A percentile compares a stretch with the other conserved stretches of the same genome.
These are phyloP conservation scores for Chlorella sp. DNA, from an alignment of 139 green algal genomes.

Conservation along the genomic window DNA sequence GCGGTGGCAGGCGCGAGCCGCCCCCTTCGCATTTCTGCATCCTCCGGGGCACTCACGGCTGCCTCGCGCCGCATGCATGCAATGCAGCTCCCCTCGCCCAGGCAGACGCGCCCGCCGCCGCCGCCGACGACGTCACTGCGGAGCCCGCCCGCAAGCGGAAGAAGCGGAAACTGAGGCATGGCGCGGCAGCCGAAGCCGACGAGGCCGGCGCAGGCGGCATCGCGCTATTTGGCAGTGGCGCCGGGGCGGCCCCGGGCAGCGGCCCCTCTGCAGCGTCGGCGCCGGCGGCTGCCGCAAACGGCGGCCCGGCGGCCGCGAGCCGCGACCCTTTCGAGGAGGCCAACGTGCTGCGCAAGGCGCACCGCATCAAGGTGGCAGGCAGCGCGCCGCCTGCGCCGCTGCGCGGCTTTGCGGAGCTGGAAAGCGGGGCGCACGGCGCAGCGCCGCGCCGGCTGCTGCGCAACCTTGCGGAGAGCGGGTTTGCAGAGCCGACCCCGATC, in stretches of 20 bases:
- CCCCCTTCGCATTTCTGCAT: neutral
- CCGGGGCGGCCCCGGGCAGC: constrained; percentile 6
- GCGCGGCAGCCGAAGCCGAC: neutral
- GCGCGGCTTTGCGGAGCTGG: constrained; percentile 17
- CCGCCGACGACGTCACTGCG: neutral
- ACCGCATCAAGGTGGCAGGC: constrained; percentile 53
- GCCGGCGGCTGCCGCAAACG: neutral
- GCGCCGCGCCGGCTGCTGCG: constrained; percentile 8
- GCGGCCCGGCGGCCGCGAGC: constrained; percentile 36
- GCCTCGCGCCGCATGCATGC: neutral
- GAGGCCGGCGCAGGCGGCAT: constrained; percentile 10
- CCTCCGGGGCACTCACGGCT: neutral
- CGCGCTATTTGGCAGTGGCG: constrained; percentile 21
- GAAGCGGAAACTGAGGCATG: constrained; percentile 17
- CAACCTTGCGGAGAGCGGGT: constrained; percentile 54
- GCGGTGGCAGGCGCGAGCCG: neutral
- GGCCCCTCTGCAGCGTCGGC: too few species aligned
- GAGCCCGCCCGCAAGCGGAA: neutral
- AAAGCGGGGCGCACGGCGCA: neutral
- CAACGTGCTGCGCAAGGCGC: constrained; percentile 71
- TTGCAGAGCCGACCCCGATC: constrained; percentile 81
- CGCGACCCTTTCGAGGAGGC: constrained; percentile 64
- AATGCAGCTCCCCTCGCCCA: neutral
- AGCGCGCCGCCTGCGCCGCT: constrained; percentile 7
- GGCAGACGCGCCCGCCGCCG: neutral